phyloP scores from a whole-genome alignment of 805 yeast genomes.

The Candida peoriensis region DNA sequence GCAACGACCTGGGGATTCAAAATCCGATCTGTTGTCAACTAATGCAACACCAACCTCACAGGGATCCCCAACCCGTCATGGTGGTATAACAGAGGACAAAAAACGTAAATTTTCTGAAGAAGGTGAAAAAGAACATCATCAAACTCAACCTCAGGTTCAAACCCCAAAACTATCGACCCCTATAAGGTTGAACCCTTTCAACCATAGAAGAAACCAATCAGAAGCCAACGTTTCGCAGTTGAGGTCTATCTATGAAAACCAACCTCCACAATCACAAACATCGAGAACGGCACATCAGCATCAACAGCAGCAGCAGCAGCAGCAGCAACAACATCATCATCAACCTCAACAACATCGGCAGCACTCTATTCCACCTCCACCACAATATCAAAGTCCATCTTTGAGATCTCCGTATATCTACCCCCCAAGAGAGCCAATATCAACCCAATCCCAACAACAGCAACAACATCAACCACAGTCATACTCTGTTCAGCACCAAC shows the following conservation, averaged over 20 bases:
- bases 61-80: conserved; percentile 4
- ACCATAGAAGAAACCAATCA: conserved; percentile 25
- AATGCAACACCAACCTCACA: conserved; percentile 6
- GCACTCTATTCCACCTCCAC: conserved; percentile 2
- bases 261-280: neutral
- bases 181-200: too few relatives aligned
- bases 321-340: conserved; percentile 9
- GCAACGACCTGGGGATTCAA: conserved; percentile 21
- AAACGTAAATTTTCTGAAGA: conserved; percentile 1
- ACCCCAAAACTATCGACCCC: neutral
- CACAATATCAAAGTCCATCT: too few relatives aligned
- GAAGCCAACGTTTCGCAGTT: conserved; percentile 24
- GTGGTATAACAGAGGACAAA: conserved; percentile 7
- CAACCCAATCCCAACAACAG: conserved; percentile 6
- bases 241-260: conserved; percentile 19
- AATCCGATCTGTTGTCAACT: conserved; percentile 4
- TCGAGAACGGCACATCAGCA: conserved; percentile 3
- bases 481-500: neutral
- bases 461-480: conserved; percentile 3
- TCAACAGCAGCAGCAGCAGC: conserved; percentile 1
- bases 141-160: neutral
- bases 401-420: neutral
- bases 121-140: neutral
- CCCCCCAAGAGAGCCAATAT: conserved; percentile 1
- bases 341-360: conserved; percentile 7